Evolutionary conservation across 495 filamentous ascomycete genomes (phyloP), one percentile per base, ranked within the genome.

Genomic region (Podospora anserina): DNA sequence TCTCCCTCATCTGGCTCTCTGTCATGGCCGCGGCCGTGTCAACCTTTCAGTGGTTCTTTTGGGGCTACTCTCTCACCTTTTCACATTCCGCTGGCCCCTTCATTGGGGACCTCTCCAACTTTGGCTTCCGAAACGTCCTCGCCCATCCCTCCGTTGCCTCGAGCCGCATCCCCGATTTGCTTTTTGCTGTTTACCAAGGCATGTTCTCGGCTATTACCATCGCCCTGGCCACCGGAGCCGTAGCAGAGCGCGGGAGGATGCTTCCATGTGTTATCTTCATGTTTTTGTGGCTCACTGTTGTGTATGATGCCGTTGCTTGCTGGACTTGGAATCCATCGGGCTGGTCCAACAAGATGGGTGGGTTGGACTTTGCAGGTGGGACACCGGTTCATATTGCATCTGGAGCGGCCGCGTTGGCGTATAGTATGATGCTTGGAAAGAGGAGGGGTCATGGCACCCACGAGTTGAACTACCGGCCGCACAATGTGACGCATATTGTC

Each of bases 1-100:
- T 98, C 53, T 96, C 92, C 5, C 82, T 97, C 69, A 92, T 98
- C 79, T 97, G 94, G 94, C 88, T 97, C 28, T 96, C 93, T 26
- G 85, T 97, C 75, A 97, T 97, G 92, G 89, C 92, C 20, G 88
- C 90, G 23, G 94, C 91, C 23, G 90, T 98, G 59, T 89, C 93
- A 11, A 90, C 88, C 23, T 96, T 98, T 81, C 93, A 97, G 79
- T 98, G 94, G 94, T 98, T 97, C 84, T 96, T 97, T 85, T 97
- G 94, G 94, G 94, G 94, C 39, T 97, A 94, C 77, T 96, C 92
- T 4, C 82, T 98, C 34, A 87, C 93, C 49, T 98, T 97, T 80
- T 96, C 92, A n/a, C 91, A 96, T 76, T 81, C 85, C 2, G 93
- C 92, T 9, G 91, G 91, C 49, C 87, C 79, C 39, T 98, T 85